Percentiles rank a stretch among this genome's conserved stretches.
Conservation (phyloP, 1,284 basidiomycete species). For the Inonotus obliquus region DNA sequence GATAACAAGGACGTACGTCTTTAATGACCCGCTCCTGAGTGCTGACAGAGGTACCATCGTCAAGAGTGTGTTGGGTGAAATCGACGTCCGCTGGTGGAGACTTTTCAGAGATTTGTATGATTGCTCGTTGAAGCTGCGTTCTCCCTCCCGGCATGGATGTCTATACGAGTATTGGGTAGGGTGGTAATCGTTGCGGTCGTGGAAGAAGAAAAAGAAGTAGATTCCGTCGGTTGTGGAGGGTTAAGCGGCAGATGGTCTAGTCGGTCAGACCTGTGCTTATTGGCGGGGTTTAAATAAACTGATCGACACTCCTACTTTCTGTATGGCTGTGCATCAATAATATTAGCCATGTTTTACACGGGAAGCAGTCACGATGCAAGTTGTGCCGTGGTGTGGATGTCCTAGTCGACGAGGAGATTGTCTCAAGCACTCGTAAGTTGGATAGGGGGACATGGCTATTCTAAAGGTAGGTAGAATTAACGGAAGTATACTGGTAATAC, state of each 20-base stretch:
- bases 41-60: conserved; percentile 83
- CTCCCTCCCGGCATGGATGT: conserved; percentile 22
- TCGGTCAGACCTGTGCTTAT: neutral
- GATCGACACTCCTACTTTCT: neutral
- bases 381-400: too few species aligned
- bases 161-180: neutral
- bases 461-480: conserved; percentile 31
- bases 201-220: conserved; percentile 4
- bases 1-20: conserved; percentile 59
- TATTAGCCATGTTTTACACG: too few species aligned
- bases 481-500: conserved; percentile 79
- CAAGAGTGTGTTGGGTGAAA: conserved; percentile 85
- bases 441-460: too few species aligned
- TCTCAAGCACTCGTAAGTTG: too few species aligned
- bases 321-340: neutral
- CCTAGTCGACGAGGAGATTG: too few species aligned
- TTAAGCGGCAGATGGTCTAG: neutral
- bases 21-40: conserved; percentile 85
- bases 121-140: conserved; percentile 66
- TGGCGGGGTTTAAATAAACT: conserved; percentile 18
- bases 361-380: too few species aligned
- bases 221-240: neutral
- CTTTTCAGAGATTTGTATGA: conserved; percentile 69
- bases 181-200: conserved; percentile 6
- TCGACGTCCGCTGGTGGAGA: conserved; percentile 68